Evolutionary conservation across 2,329 filamentous ascomycete species (phyloP).

Genomic region (Neopestalotiopsis clavispora): DNA sequence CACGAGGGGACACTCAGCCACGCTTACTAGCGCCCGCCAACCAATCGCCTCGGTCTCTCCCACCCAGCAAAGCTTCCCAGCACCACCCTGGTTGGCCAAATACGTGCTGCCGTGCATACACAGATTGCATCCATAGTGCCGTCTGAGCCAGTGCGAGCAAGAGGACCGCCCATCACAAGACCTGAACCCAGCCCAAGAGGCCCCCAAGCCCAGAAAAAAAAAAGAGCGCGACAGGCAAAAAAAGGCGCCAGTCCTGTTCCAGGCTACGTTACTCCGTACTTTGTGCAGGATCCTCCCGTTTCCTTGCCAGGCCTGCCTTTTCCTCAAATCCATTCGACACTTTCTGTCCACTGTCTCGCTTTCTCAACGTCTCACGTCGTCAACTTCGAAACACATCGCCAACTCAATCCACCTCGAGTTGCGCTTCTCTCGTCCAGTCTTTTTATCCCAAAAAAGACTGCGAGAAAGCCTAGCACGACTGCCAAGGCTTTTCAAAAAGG

Average conservation of each 20-base stretch:
- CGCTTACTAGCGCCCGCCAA: constrained; percentile 18
- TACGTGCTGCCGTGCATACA: constrained; percentile 4
- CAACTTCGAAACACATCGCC: constrained; percentile 31
- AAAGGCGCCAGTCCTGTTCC: background rate
- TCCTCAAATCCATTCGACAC: constrained; percentile 18
- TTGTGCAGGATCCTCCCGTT: background rate
- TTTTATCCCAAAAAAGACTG: constrained; percentile 17
- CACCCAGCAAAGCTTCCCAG: background rate
- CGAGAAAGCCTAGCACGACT: constrained; percentile 22
- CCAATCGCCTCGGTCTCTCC: constrained; percentile 14
- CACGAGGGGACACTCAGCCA: constrained; percentile 22
- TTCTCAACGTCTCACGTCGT: constrained; percentile 27
- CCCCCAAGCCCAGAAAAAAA: background rate
- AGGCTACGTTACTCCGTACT: background rate
- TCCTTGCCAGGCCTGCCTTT: constrained; percentile 2
- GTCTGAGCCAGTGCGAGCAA: background rate
- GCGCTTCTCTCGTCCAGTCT: constrained; percentile 28
- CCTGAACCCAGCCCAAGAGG: background rate
- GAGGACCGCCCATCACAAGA: background rate
- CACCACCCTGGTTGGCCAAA: background rate
- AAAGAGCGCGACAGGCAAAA: background rate
- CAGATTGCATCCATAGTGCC: constrained; percentile 1
- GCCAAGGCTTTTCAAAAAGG: constrained; percentile 22
- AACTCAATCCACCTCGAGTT: constrained; percentile 24
- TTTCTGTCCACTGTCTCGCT: constrained; percentile 25